A percentile compares a stretch with the other conserved stretches of the same genome.
Evolutionary conservation across 345 rosid species (phyloP).

Genomic region (Bruguiera parviflora): DNA sequence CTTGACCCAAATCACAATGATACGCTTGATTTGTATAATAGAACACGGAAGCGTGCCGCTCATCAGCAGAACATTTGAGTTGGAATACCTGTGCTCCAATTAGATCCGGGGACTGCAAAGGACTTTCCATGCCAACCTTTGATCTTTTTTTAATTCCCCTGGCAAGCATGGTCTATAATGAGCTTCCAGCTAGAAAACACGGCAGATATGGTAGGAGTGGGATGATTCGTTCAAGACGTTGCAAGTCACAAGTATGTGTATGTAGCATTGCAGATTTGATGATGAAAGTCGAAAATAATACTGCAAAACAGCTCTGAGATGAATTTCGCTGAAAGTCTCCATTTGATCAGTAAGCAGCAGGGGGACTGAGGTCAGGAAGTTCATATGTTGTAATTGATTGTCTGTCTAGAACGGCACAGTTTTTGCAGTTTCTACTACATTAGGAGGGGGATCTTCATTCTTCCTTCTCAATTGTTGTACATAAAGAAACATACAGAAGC

Average conservation of each 20-base stretch:
- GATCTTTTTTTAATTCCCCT: not conserved
- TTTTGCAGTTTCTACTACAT: slow-evolving; percentile 3
- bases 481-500: slow-evolving; percentile 1
- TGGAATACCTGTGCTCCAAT: slow-evolving; percentile 1
- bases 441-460: not conserved
- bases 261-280: slow-evolving; percentile 8
- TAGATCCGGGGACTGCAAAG: not conserved
- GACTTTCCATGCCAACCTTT: not conserved
- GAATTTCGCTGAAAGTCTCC: not conserved
- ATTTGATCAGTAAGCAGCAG: not conserved
- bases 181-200: not conserved
- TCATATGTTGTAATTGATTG: slow-evolving; percentile 7
- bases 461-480: slow-evolving; percentile 5
- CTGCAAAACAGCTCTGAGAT: not conserved
- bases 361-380: not conserved
- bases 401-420: slow-evolving; percentile 5
- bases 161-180: not conserved
- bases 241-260: slow-evolving; percentile 7
- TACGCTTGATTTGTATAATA: slow-evolving; percentile 65
- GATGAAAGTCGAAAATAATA: slow-evolving; percentile 3
- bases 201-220: not conserved
- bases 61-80: slow-evolving; percentile 34
- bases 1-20: slow-evolving; percentile 73
- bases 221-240: not conserved
- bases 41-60: slow-evolving; percentile 45